Percentiles rank a stretch among this genome's conserved stretches.
Evolutionary conservation across 495 filamentous ascomycete genomes (phyloP).

Genomic region (Schizothecium vesticola): DNA sequence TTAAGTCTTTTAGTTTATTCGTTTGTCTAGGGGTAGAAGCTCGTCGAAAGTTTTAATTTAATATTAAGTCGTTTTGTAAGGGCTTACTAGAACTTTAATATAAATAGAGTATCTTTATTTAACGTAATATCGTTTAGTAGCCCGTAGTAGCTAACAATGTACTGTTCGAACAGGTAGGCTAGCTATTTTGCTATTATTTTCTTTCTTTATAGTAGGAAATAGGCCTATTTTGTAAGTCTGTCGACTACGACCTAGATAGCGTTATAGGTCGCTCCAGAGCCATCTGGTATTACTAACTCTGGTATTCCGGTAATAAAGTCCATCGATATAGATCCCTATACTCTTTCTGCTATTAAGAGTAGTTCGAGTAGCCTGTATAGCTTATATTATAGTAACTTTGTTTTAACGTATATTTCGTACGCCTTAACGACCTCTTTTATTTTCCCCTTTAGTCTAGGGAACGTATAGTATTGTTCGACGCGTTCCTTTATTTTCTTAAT

Average conservation of each 20-base stretch:
- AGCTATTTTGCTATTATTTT: background rate
- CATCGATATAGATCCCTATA: background rate
- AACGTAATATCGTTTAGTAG: background rate
- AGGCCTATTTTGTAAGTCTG: conserved; percentile 1
- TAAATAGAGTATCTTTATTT: background rate
- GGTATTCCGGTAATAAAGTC: background rate
- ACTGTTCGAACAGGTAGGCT: no score
- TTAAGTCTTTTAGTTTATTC: conserved; percentile 10
- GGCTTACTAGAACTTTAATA: no score
- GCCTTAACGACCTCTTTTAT: background rate
- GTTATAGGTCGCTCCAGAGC: background rate
- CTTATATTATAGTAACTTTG: background rate
- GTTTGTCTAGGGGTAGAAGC: conserved; percentile 20
- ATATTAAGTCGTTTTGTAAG: no score
- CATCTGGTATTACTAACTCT: background rate
- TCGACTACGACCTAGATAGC: background rate
- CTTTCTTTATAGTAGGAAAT: background rate
- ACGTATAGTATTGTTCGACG: background rate
- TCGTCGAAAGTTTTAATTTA: conserved; percentile 25
- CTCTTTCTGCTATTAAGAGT: background rate
- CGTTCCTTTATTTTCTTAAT: background rate
- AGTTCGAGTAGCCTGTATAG: background rate
- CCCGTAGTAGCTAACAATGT: background rate
- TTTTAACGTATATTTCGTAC: background rate
- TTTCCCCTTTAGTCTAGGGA: background rate